These are phyloP conservation scores for Phytophthora rubi DNA, from an alignment of 352 stramenopile genomes.

Conservation along the genomic window DNA sequence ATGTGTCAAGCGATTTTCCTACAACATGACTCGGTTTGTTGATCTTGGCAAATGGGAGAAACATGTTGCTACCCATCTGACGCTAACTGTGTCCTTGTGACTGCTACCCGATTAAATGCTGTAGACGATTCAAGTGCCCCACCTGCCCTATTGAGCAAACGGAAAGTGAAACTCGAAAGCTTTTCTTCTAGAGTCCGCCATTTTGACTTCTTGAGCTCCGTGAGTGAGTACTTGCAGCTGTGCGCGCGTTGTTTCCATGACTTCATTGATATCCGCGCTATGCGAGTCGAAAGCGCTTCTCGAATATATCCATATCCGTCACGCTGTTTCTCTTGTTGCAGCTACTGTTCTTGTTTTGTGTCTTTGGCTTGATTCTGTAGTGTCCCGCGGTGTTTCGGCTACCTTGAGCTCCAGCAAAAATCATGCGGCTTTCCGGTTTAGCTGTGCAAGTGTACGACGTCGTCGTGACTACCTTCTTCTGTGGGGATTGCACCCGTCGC, in stretches of 20 bases:
- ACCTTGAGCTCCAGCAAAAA: conserved; percentile 7
- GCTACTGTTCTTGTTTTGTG: conserved; percentile 10
- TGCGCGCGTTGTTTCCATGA: conserved; percentile 13
- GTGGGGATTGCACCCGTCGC: conserved; percentile 1
- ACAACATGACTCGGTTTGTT: conserved; percentile 76
- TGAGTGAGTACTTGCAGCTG: conserved; percentile 15
- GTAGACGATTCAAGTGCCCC: conserved; percentile 87
- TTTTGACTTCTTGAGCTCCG: conserved; percentile 21
- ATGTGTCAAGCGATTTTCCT: conserved; percentile 84
- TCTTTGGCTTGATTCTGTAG: conserved; percentile 12
- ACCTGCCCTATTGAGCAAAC: conserved; percentile 87
- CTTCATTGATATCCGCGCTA: conserved; percentile 23
- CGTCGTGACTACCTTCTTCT: conserved; percentile 8
- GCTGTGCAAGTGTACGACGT: neutral
- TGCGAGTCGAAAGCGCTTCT: conserved; percentile 40
- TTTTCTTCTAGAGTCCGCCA: conserved; percentile 60
- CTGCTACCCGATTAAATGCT: conserved; percentile 3
- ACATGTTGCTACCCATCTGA: neutral
- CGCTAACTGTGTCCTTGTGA: neutral
- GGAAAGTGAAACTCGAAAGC: conserved; percentile 72
- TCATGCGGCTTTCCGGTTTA: neutral
- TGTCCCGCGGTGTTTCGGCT: neutral
- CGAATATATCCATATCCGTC: conserved; percentile 51
- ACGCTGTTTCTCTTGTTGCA: conserved; percentile 22
- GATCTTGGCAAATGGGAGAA: neutral